These are phyloP conservation scores for Ascodesmis nigricans DNA, from an alignment of 495 filamentous ascomycete genomes.

Conservation along the genomic window DNA sequence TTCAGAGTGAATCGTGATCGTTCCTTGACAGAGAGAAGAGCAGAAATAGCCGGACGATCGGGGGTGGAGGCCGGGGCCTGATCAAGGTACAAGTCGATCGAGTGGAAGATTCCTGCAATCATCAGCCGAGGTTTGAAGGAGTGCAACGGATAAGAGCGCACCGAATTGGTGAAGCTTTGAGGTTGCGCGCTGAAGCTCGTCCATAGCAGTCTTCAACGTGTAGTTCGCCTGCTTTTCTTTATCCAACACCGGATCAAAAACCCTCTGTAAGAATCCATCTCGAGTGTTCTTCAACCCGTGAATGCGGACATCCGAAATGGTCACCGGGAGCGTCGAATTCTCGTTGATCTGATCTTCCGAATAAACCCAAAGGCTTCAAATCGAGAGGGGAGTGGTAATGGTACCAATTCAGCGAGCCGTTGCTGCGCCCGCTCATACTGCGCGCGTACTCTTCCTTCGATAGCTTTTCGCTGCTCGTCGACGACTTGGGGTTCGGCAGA, in stretches of 20 bases:
- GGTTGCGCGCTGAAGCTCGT: constrained; percentile 40
- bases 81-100: constrained; percentile 61
- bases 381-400: background rate
- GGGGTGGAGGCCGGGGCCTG: constrained; percentile 34
- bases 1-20: constrained; percentile 59
- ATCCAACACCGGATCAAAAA: constrained; percentile 57
- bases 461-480: constrained; percentile 38
- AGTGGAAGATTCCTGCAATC: constrained; percentile 58
- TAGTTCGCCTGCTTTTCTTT: constrained; percentile 40
- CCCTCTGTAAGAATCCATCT: constrained; percentile 49
- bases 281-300: constrained; percentile 59
- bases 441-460: constrained; percentile 38
- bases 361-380: background rate
- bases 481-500: constrained; percentile 36
- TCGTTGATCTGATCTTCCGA: constrained; percentile 37
- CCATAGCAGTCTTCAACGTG: constrained; percentile 54
- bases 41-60: constrained; percentile 46
- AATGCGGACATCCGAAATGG: constrained; percentile 61
- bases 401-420: constrained; percentile 35
- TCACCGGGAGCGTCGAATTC: constrained; percentile 57
- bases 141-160: constrained; percentile 23
- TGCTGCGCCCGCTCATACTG: constrained; percentile 45
- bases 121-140: background rate
- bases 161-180: constrained; percentile 63
- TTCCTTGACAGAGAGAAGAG: constrained; percentile 55